phyloP scores from a whole-genome alignment of 73 alveolate genomes.

The Symbiodinium natans region DNA sequence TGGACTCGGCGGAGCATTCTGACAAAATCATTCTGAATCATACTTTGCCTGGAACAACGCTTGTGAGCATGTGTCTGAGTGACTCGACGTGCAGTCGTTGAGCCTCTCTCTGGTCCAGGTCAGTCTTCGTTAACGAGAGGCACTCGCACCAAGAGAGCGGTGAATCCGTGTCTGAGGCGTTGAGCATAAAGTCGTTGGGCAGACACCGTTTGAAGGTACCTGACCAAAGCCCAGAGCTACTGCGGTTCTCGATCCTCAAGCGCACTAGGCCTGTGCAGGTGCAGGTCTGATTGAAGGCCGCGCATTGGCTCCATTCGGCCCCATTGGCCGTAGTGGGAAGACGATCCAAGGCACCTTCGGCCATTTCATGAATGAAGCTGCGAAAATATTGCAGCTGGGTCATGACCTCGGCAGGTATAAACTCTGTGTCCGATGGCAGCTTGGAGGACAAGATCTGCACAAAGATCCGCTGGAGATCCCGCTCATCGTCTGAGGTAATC shows the following conservation, averaged over 20 bases:
- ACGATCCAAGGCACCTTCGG: constrained; percentile 27
- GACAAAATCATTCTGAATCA: too few species aligned
- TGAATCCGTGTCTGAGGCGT: not conserved
- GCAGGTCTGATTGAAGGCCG: constrained; percentile 52
- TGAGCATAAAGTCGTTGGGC: not conserved
- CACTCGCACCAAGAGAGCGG: constrained; percentile 43
- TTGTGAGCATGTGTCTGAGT: not conserved
- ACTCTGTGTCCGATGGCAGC: not conserved
- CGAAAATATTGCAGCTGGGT: constrained; percentile 38
- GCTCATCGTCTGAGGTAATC: constrained; percentile 39
- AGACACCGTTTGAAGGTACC: not conserved
- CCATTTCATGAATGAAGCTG: constrained; percentile 3
- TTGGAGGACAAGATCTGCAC: constrained; percentile 17
- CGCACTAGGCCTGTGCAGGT: constrained; percentile 64
- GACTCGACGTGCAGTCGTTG: not conserved
- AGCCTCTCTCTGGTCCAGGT: constrained; percentile 6
- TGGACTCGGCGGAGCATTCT: too few species aligned
- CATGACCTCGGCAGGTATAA: constrained; percentile 41
- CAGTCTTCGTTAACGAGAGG: not conserved
- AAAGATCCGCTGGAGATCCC: constrained; percentile 56
- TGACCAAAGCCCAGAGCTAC: constrained; percentile 30
- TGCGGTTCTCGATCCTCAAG: not conserved
- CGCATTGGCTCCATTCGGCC: constrained; percentile 30
- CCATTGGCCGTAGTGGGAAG: not conserved
- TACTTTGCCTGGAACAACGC: too few species aligned